A percentile compares a stretch with the other conserved stretches of the same genome.
These are phyloP conservation scores for Blastomyces emzantsi DNA, from an alignment of 2,329 filamentous ascomycete genomes.

Conservation along the genomic window DNA sequence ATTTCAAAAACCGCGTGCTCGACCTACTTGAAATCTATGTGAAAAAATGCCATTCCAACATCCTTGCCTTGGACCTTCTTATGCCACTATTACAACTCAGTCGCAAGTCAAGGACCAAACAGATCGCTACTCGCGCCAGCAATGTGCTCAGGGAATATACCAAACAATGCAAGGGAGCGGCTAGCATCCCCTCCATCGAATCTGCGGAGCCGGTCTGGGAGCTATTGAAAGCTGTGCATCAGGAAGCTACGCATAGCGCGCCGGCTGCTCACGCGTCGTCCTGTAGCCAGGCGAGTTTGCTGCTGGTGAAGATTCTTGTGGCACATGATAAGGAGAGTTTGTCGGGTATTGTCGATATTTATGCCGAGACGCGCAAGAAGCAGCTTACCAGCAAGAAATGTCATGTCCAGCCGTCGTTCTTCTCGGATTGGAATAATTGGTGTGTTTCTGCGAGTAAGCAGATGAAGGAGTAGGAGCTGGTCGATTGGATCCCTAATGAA, in stretches of 20 bases:
- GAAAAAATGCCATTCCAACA: slow-evolving; percentile 62
- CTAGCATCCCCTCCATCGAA: slow-evolving; percentile 34
- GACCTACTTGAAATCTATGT: slow-evolving; percentile 81
- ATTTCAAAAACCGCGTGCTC: slow-evolving; percentile 90
- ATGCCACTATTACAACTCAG: slow-evolving; percentile 68
- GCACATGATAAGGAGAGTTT: slow-evolving; percentile 44
- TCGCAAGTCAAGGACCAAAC: slow-evolving; percentile 65
- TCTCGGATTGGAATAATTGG: slow-evolving; percentile 68
- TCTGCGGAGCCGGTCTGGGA: slow-evolving; percentile 42
- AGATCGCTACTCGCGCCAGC: slow-evolving; percentile 63
- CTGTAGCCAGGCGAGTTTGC: slow-evolving; percentile 53
- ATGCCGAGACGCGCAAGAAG: slow-evolving; percentile 51
- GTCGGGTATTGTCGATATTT: slow-evolving; percentile 52
- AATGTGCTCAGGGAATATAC: slow-evolving; percentile 65
- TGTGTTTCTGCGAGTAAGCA: slow-evolving; percentile 41
- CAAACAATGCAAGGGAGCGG: slow-evolving; percentile 49
- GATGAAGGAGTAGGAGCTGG: slow-evolving; percentile 27
- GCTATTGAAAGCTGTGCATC: slow-evolving; percentile 58
- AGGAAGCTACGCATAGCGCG: slow-evolving; percentile 46
- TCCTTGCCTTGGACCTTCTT: slow-evolving; percentile 59
- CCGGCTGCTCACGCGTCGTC: slow-evolving; percentile 65
- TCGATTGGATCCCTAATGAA: background rate
- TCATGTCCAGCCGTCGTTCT: slow-evolving; percentile 56
- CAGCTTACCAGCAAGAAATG: slow-evolving; percentile 51
- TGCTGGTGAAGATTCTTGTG: slow-evolving; percentile 37